Evolutionary conservation across 108 stramenopile species (phyloP), one percentile per base, ranked within the genome.

Genomic region (Mediolabrus comicus): DNA sequence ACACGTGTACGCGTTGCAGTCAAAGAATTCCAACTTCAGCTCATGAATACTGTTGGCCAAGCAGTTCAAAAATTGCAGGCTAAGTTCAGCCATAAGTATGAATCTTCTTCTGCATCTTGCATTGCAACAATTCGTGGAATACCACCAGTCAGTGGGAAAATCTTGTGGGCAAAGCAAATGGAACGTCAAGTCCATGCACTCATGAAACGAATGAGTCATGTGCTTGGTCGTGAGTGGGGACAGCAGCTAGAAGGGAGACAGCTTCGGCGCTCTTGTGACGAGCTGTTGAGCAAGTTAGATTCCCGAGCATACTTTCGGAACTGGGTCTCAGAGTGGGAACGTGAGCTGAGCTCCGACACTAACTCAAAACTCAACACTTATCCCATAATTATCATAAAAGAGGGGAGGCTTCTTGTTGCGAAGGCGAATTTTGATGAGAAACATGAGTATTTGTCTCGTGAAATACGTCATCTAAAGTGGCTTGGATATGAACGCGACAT

Each of bases 111-210:
- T 24, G 83, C 86, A 29, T 85, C 87, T 26, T 78, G 71, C 25
- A 81, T 92, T 46, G 85, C 92, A n/a, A 79, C 86, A 27, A 64
- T 97, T 16, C 81, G 97, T 14, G 98, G 97, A 14, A 90, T 98
- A 24, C 98, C 98, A 3, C 97, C 98, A 2, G 84, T 98, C 13
- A 90, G 94, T 19, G 98, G 97, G 8, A 96, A 97, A 65, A 97
- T 98, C 59, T 70, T 98, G 17, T 99, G 98, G 98, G 98, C 98
- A 27, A 96, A 97, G 68, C 98, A 98, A 69, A 96, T 99, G 84
- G 98, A 98, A 75, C 82, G 96, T 3, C 98, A 98, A 74, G 90
- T 99, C 3, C 82, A 91, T 58, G 68, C 88, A 17, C 73, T 98
- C 62, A 94, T 98, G 87, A 81, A 85, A 61, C 84, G 98, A 16